A percentile compares a stretch with the other conserved stretches of the same genome.
Evolutionary conservation across 2,329 filamentous ascomycete species (phyloP).

Genomic region (Lasiodiplodia gonubiensis): DNA sequence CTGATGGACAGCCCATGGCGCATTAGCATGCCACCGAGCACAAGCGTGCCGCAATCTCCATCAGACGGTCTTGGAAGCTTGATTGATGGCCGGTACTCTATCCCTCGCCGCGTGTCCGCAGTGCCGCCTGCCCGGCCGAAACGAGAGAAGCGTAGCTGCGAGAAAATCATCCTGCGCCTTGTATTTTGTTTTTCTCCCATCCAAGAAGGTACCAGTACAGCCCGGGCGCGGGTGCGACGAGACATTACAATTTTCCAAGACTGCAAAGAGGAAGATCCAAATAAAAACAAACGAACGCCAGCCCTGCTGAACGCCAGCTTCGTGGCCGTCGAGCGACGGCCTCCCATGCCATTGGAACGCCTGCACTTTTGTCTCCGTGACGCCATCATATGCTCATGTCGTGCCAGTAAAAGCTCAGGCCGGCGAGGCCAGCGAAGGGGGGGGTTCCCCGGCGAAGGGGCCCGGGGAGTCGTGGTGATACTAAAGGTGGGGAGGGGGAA

Average conservation of each 20-base stretch:
- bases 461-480: background rate
- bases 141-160: slow-evolving; percentile 12
- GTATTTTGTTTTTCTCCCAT: slow-evolving; percentile 14
- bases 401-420: slow-evolving; percentile 32
- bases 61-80: slow-evolving; percentile 25
- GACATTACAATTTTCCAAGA: slow-evolving; percentile 27
- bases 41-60: slow-evolving; percentile 22
- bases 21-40: slow-evolving; percentile 21
- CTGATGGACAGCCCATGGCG: slow-evolving; percentile 13
- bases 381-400: slow-evolving; percentile 50
- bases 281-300: slow-evolving; percentile 44
- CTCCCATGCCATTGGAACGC: slow-evolving; percentile 46
- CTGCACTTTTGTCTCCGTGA: slow-evolving; percentile 47
- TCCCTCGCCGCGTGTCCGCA: slow-evolving; percentile 6
- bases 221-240: slow-evolving; percentile 21
- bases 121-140: slow-evolving; percentile 14
- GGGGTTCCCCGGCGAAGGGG: slow-evolving; percentile 3
- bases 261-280: slow-evolving; percentile 36
- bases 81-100: slow-evolving; percentile 26
- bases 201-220: slow-evolving; percentile 28
- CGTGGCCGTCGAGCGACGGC: slow-evolving; percentile 38
- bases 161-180: slow-evolving; percentile 22
- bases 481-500: slow-evolving; percentile 32
- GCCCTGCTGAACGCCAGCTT: slow-evolving; percentile 47
- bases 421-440: slow-evolving; percentile 18